phyloP scores from a whole-genome alignment of 257 asterid species.

The Solanum appendiculatum region DNA sequence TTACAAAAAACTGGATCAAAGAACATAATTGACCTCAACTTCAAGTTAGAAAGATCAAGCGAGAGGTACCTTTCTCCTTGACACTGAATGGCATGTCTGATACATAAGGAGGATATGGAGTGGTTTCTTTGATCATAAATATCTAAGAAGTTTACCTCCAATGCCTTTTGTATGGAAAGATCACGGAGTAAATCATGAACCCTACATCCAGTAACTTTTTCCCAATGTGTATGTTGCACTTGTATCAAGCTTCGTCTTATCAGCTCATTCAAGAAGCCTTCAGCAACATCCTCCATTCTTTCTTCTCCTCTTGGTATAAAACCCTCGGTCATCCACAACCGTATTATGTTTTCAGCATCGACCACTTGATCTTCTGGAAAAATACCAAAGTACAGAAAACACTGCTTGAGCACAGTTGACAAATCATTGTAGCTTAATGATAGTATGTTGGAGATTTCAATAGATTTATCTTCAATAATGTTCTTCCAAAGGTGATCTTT shows the following conservation, averaged over 20 bases:
- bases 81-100: neutral
- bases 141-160: neutral
- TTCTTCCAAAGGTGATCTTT: neutral
- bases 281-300: neutral
- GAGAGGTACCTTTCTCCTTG: neutral
- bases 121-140: neutral
- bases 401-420: neutral
- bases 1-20: neutral
- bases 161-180: neutral
- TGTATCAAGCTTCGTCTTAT: neutral
- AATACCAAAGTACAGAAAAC: neutral
- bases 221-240: accelerated
- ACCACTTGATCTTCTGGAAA: neutral
- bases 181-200: neutral
- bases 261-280: neutral
- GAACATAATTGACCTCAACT: neutral
- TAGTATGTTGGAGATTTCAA: neutral
- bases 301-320: neutral
- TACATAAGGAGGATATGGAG: neutral
- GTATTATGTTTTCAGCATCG: neutral
- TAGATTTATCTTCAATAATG: neutral
- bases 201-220: neutral
- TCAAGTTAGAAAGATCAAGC: neutral
- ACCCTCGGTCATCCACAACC: neutral
- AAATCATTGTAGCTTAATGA: neutral